Percentiles rank a stretch among this genome's conserved stretches.
Evolutionary conservation across 768 basidiomycete genomes (phyloP).

Genomic region (Lactarius deliciosus): DNA sequence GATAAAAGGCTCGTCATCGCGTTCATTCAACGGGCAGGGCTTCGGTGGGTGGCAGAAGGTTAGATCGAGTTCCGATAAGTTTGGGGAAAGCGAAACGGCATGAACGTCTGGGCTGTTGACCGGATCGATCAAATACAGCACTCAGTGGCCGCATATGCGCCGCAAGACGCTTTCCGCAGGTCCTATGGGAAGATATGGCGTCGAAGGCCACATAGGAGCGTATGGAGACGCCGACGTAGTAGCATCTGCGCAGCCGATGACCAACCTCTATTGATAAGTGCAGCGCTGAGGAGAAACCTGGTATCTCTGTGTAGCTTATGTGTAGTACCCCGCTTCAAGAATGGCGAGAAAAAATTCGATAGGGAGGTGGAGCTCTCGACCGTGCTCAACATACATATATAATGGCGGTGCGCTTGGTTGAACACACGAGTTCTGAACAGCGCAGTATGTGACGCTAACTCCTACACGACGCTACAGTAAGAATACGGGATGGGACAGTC

Average conservation of each 20-base stretch:
- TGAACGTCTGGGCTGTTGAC: conserved; percentile 61
- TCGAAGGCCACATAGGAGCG: conserved; percentile 52
- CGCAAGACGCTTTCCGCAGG: conserved; percentile 47
- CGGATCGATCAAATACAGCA: conserved; percentile 51
- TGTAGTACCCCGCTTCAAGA: conserved; percentile 54
- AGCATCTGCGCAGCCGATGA: conserved; percentile 61
- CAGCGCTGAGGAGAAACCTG: conserved; percentile 45
- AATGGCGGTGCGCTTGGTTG: too few species aligned
- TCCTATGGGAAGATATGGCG: conserved; percentile 48
- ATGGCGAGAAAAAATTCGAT: conserved; percentile 63
- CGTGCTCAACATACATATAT: neutral
- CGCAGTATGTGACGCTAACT: neutral
- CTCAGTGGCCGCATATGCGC: conserved; percentile 55
- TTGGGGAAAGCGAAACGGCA: conserved; percentile 59
- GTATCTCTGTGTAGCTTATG: conserved; percentile 37
- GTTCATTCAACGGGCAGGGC: conserved; percentile 29
- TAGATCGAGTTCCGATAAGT: conserved; percentile 54
- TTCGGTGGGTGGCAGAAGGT: conserved; percentile 61
- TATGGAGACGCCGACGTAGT: conserved; percentile 58
- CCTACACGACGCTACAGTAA: neutral
- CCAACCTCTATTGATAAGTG: conserved; percentile 70
- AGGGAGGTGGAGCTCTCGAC: conserved; percentile 41
- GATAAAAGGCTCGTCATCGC: conserved; percentile 24
- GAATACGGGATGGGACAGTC: neutral
- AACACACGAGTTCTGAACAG: neutral